Base-by-base conservation (phyloP, 495 filamentous ascomycete genomes). In the Daldinia concentrica region DNA sequence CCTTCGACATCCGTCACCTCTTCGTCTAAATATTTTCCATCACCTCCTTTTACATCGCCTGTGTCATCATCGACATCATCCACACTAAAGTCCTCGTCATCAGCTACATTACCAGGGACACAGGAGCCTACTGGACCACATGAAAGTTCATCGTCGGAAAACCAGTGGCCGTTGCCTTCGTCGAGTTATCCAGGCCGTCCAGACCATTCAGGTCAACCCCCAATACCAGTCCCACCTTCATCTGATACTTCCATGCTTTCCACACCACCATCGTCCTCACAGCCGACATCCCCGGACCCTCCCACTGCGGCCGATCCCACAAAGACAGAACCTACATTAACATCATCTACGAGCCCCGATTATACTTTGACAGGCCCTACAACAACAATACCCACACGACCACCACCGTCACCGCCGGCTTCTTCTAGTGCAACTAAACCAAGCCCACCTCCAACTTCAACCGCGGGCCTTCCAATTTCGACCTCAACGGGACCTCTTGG, bases 391-490 rank as follows among this genome's bases (percentile, higher is more conserved):
- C 32, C 56, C 0, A 39, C 66, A 4, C 9, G 24, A 8, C 30
- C 39, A 6, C 22, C 29, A 4, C 37, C 30, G 9, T 32, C 56
- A 6, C 43, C 64, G 2, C 30, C 41, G 32, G 17, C 29, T 29
- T 36, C 64, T 1, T 22, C 54, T 48, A 36, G 26, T 12, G 45
- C 14, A 29, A 36, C 58, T 50, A 54, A 22, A 11, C 24, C 58
- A 30, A 29, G 7, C 34, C 11, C 58, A 41, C 26, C 17, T 58
- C 6, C 41, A 36, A 39, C 66, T 26, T 34, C 64, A 27, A 45
- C 64, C 39, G 41, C 15, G 7, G 60, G 19, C 30, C 26, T 57
- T 30, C 26, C 59, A 52, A 58, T 52, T 51, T 43, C 68, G 36
- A 66, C 36, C 36, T 59, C 43, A 7, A 62, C 27, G 17, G 19